Conservation (phyloP, 345 rosid species). For the Iberis pinnata region DNA sequence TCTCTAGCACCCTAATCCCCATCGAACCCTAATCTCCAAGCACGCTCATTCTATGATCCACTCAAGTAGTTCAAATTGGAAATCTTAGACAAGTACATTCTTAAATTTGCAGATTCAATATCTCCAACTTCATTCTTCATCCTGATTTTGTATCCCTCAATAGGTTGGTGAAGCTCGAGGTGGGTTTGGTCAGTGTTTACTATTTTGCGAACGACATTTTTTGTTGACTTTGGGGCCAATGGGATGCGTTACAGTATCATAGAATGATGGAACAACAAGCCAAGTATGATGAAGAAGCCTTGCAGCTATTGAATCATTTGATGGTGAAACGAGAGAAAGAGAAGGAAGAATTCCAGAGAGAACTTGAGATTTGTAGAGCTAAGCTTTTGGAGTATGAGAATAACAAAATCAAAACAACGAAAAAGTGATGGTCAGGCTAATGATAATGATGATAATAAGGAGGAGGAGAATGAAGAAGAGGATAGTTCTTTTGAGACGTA, state of each 20-base stretch:
- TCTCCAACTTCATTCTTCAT: no score
- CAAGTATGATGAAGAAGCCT: slow-evolving; percentile 91
- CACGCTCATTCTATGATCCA: no score
- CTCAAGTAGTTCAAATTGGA: no score
- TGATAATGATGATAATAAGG: slow-evolving; percentile 40
- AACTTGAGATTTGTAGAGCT: slow-evolving; percentile 46
- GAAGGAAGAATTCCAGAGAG: slow-evolving; percentile 64
- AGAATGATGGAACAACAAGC: slow-evolving; percentile 99
- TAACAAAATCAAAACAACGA: slow-evolving; percentile 36
- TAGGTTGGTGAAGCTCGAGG: no score
- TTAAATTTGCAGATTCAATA: no score
- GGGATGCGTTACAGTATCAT: slow-evolving; percentile 97
- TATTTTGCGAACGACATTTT: no score
- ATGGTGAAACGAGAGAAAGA: slow-evolving; percentile 78
- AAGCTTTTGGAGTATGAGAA: slow-evolving; percentile 59
- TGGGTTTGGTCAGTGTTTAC: no score
- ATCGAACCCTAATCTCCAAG: no score
- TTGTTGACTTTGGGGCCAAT: no score
- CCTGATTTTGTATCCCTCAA: no score
- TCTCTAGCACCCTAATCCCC: no score
- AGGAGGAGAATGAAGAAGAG: slow-evolving; percentile 43
- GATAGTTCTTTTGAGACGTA: slow-evolving; percentile 39
- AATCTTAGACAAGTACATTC: no score
- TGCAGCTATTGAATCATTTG: slow-evolving; percentile 77
- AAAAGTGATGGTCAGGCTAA: slow-evolving; percentile 32